phyloP scores from a whole-genome alignment of 2,329 filamentous ascomycete genomes.

The Colletotrichum higginsianum region DNA sequence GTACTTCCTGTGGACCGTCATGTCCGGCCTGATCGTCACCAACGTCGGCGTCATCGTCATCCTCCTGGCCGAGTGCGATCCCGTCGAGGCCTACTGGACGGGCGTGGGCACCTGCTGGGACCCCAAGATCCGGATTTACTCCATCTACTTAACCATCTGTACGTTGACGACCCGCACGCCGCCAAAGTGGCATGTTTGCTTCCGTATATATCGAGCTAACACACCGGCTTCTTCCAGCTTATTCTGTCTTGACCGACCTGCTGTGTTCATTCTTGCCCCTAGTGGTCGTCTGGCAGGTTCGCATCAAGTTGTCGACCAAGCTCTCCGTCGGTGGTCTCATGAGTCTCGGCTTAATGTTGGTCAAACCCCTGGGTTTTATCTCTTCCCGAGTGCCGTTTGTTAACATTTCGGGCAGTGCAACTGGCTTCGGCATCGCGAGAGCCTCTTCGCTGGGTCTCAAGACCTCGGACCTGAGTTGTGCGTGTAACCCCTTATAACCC shows the following conservation, averaged over 20 bases:
- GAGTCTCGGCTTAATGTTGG: slow-evolving; percentile 50
- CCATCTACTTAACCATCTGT: slow-evolving; percentile 53
- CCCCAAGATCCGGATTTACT: slow-evolving; percentile 50
- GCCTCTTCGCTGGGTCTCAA: slow-evolving; percentile 46
- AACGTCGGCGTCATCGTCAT: slow-evolving; percentile 52
- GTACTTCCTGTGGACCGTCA: slow-evolving; percentile 51
- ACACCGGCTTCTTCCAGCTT: slow-evolving; percentile 37
- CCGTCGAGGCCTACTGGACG: slow-evolving; percentile 52
- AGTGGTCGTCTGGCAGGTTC: slow-evolving; percentile 52
- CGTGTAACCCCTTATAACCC: not conserved
- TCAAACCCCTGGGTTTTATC: not conserved
- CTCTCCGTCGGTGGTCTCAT: slow-evolving; percentile 51
- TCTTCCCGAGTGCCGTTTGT: not conserved
- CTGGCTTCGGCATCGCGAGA: slow-evolving; percentile 47
- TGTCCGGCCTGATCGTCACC: slow-evolving; percentile 50
- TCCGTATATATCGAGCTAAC: not conserved
- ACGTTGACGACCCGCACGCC: slow-evolving; percentile 1
- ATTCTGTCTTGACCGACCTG: slow-evolving; percentile 48
- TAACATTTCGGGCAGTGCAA: slow-evolving; percentile 42
- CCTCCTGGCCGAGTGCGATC: slow-evolving; percentile 51
- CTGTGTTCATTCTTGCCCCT: slow-evolving; percentile 50
- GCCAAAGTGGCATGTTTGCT: too few species aligned
- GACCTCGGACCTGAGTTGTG: slow-evolving; percentile 48
- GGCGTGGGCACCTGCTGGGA: slow-evolving; percentile 51
- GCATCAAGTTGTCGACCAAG: slow-evolving; percentile 50